Evolutionary conservation across 2,329 filamentous ascomycete species (phyloP), one percentile per base, ranked within the genome.

Genomic region (Eurotiales sp.): DNA sequence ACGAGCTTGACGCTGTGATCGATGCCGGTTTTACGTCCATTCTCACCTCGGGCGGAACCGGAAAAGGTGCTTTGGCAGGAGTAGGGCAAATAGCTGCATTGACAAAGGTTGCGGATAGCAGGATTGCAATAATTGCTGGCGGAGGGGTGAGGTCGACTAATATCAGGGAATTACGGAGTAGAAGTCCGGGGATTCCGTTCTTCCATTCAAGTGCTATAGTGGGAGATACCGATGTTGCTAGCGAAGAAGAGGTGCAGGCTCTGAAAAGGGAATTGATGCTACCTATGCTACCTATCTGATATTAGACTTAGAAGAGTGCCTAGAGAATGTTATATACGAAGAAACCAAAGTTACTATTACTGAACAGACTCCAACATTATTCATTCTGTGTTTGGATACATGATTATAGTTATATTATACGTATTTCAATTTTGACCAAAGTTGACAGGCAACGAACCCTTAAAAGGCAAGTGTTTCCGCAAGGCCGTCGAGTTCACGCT

Each of bases 401-500:
- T 12, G 12, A 37, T 19, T 37, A n/a, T 12, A 6, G n/a, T 37
- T 37, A 37, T 37, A 37, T 37, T 19, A 37, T 5, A 37, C 17
- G n/a, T 14, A n/a, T 6, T 19, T 12, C 12, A 12, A 4, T 37
- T 12, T 37, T 37, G 34, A 4, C 34, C 34, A 37, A 12, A 6
- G 5, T 27, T 1, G n/a, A 37, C 15, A 8, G n/a, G n/a, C n/a
- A n/a, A n/a, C n/a, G n/a, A n/a, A n/a, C n/a, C n/a, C n/a, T 43
- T 81, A 91, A 61, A 85, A 92, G 1, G 87, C 86, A 52, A 92
- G 80, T 75, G 82, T 77, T 2, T 72, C 68, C 47, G 72, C 80
- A 59, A 92, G 67, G 0, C 88, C 88, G 56, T 87, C 83, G 65
- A 87, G 54, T 75, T 95, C 88, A 19, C 89, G 76, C 47, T 84